Evolutionary conservation across 768 basidiomycete species (phyloP).

Genomic region (Phaeolepiota aurea): DNA sequence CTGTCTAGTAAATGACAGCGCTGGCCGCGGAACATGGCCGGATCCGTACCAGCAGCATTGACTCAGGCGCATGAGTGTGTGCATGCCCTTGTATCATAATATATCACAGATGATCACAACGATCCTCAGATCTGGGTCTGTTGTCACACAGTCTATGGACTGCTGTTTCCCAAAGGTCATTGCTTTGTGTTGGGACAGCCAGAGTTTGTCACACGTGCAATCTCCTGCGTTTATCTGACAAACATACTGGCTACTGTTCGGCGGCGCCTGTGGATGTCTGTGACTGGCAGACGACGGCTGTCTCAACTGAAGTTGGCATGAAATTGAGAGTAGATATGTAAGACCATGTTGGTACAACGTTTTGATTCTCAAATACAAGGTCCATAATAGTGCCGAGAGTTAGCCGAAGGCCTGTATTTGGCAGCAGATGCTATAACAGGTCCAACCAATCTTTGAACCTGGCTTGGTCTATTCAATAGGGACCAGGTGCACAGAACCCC

Average conservation of each 20-base stretch:
- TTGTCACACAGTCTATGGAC: not conserved
- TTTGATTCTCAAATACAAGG: conserved; percentile 5
- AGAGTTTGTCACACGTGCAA: not conserved
- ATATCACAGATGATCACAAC: not conserved
- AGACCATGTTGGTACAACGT: not conserved
- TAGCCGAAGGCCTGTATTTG: conserved; percentile 17
- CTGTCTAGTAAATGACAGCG: not conserved
- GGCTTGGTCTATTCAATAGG: conserved; percentile 17
- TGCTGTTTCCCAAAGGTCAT: not conserved
- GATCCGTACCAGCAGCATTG: not conserved
- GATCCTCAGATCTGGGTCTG: not conserved
- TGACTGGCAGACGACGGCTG: not conserved
- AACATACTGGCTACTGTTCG: not conserved
- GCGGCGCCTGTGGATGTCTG: too few relatives aligned
- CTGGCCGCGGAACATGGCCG: not conserved
- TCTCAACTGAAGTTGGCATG: not conserved
- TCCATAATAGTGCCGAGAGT: conserved; percentile 13
- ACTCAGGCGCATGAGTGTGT: not conserved
- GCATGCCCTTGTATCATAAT: not conserved
- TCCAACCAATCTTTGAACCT: conserved; percentile 19
- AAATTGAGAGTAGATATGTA: not conserved
- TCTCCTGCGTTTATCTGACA: not conserved
- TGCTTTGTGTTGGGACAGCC: too few relatives aligned
- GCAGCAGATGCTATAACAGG: conserved; percentile 15
- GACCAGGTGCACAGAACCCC: conserved; percentile 13